Percentiles rank a stretch among this genome's conserved stretches.
Evolutionary conservation across 2,329 filamentous ascomycete species (phyloP).

Genomic region (Calonectria hawksworthii): DNA sequence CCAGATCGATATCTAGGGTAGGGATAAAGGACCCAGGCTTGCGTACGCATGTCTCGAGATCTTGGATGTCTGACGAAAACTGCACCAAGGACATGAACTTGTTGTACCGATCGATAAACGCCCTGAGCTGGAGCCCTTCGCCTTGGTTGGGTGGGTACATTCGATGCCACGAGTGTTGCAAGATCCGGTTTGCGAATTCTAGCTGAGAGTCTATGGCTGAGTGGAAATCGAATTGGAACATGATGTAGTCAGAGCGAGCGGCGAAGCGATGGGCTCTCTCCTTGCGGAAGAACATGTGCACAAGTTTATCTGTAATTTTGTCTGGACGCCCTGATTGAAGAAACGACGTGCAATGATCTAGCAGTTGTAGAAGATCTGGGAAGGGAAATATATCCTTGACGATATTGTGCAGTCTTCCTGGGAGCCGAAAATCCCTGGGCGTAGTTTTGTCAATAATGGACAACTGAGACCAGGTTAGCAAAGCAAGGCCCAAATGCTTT

Average conservation of each 20-base stretch:
- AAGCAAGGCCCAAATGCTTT: background rate
- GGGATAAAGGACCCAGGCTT: background rate
- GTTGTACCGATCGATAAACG: conserved; percentile 30
- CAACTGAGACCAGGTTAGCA: conserved; percentile 23
- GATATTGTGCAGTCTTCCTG: background rate
- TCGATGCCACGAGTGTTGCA: conserved; percentile 37
- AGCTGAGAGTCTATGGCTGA: conserved; percentile 28
- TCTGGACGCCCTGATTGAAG: conserved; percentile 7
- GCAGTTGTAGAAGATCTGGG: conserved; percentile 3
- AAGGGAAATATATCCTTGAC: conserved; percentile 16
- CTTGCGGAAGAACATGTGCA: conserved; percentile 6
- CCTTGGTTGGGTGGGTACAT: conserved; percentile 15
- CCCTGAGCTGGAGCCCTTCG: conserved; percentile 16
- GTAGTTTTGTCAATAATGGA: conserved; percentile 14
- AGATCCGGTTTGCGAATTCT: conserved; percentile 19
- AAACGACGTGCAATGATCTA: conserved; percentile 23
- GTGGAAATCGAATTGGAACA: conserved; percentile 30
- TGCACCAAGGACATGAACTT: conserved; percentile 33
- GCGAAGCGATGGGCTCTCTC: background rate
- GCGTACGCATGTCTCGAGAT: background rate
- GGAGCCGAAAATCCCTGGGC: conserved; percentile 18
- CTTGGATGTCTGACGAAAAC: background rate
- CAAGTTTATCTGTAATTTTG: conserved; percentile 8
- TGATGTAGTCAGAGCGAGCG: background rate
- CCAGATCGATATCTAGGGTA: conserved; percentile 35